Conservation (phyloP, 2,329 filamentous ascomycete genomes). For the Truncatella angustata region DNA sequence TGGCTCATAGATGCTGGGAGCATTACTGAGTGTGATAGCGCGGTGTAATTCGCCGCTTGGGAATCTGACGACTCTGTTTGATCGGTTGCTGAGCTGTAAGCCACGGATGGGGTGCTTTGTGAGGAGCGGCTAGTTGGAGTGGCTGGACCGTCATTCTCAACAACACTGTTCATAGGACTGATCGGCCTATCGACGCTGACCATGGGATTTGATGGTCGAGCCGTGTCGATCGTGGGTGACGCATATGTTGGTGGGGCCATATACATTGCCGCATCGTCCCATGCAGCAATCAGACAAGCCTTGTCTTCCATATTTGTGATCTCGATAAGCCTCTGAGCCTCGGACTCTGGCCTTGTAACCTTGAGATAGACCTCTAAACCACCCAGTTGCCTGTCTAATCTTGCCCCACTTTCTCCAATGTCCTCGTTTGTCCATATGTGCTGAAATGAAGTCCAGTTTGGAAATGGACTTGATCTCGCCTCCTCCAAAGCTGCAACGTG, state of each 20-base stretch:
- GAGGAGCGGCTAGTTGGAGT: too few relatives aligned
- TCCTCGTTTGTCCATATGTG: slow-evolving; percentile 2
- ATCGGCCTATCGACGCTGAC: background rate
- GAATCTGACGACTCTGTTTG: background rate
- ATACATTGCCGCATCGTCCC: slow-evolving; percentile 8
- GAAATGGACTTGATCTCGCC: background rate
- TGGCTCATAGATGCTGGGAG: background rate
- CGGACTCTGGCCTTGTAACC: slow-evolving; percentile 1
- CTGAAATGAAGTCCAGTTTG: slow-evolving; percentile 6
- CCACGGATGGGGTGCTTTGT: background rate
- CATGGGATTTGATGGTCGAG: too few relatives aligned
- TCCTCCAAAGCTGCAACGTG: slow-evolving; percentile 2
- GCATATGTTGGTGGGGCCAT: background rate
- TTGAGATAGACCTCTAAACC: slow-evolving; percentile 8
- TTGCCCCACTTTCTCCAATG: slow-evolving; percentile 3
- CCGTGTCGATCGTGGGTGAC: too few relatives aligned
- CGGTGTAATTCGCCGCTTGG: background rate
- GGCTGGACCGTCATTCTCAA: too few relatives aligned
- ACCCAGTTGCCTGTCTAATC: slow-evolving; percentile 9
- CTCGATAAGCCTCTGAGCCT: background rate
- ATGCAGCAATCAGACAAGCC: slow-evolving; percentile 2
- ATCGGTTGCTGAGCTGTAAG: background rate
- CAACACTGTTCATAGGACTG: background rate
- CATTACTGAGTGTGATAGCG: background rate
- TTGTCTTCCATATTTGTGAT: background rate